phyloP scores from a whole-genome alignment of 306 rosid species.

The Mucuna pruriens region DNA sequence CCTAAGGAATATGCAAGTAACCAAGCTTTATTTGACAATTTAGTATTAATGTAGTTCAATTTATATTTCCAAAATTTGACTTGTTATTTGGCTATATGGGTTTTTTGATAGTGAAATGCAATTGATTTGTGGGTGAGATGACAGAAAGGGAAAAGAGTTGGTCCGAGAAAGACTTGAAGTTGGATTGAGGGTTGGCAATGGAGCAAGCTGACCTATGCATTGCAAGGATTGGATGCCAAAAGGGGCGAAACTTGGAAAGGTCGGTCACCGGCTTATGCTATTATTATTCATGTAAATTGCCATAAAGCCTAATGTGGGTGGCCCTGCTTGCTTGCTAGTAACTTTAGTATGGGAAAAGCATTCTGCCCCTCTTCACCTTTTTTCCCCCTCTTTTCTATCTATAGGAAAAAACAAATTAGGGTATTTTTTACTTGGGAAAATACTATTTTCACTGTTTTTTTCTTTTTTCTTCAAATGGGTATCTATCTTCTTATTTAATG shows the following conservation, averaged over 20 bases:
- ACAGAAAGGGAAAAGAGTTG: background rate
- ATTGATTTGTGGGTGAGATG: background rate
- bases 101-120: background rate
- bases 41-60: background rate
- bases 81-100: background rate
- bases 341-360: constrained; percentile 9
- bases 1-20: background rate
- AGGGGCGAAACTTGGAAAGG: constrained; percentile 43
- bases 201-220: constrained; percentile 37
- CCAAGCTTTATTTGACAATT: background rate
- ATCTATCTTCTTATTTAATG: background rate
- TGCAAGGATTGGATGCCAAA: constrained; percentile 46
- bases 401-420: background rate
- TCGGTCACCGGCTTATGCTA: constrained; percentile 66
- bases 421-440: background rate
- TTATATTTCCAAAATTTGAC: background rate
- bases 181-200: constrained; percentile 32
- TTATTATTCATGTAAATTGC: constrained; percentile 35
- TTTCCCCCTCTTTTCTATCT: background rate
- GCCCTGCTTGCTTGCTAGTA: constrained; percentile 44
- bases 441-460: background rate
- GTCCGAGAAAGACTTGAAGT: background rate
- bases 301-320: constrained; percentile 52
- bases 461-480: background rate
- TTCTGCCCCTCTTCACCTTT: background rate